Conservation (phyloP, 2,329 filamentous ascomycete species). For the Fusarium ambrosium region DNA sequence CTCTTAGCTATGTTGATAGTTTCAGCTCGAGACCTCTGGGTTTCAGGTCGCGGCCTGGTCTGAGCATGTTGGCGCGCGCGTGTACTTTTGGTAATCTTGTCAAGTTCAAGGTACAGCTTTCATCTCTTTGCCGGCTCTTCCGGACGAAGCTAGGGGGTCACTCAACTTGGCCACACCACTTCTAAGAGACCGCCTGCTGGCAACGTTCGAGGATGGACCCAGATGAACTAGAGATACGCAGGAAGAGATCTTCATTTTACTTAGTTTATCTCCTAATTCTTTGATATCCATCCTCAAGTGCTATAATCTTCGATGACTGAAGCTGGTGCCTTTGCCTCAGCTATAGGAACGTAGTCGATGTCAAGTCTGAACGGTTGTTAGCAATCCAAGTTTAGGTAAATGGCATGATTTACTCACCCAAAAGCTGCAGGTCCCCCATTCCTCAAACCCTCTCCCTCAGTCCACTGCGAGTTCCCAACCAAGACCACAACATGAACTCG, state of each 20-base stretch:
- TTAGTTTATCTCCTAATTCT: no score
- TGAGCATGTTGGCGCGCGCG: not conserved
- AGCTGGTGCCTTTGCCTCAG: accelerated
- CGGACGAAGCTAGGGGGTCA: no score
- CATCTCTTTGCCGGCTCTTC: no score
- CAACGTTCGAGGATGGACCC: no score
- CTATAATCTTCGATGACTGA: not conserved
- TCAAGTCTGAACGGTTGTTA: not conserved
- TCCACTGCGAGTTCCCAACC: slow-evolving; percentile 25
- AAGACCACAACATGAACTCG: slow-evolving; percentile 21
- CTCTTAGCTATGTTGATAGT: not conserved
- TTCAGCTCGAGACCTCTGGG: not conserved
- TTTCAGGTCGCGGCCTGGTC: not conserved
- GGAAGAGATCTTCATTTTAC: no score
- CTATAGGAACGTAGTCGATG: not conserved
- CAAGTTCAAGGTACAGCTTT: no score
- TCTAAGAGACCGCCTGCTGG: no score
- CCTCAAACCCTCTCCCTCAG: not conserved
- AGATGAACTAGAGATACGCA: no score
- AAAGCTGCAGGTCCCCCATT: not conserved
- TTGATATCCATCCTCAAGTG: no score
- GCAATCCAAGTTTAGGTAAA: not conserved
- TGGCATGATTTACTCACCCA: accelerated
- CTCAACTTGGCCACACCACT: no score
- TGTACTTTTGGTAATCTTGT: not conserved